Percentiles rank a stretch among this genome's conserved stretches.
Conservation (phyloP, 495 filamentous ascomycete species). For the Xylaria cubensis region DNA sequence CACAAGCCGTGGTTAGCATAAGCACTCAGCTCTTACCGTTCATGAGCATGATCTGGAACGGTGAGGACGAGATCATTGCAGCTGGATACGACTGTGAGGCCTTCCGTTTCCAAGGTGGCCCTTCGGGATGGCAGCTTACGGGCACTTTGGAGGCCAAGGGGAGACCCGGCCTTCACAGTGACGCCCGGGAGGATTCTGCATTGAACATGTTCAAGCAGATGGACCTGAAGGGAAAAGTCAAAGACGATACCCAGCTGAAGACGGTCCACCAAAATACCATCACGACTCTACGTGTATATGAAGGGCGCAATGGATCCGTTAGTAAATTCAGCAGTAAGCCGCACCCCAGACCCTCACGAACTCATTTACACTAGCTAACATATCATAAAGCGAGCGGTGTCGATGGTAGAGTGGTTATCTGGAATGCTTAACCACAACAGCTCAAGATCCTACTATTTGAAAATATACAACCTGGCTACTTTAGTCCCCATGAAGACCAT, state of each 20-base stretch:
- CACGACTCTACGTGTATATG: slow-evolving; percentile 77
- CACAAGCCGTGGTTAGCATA: slow-evolving; percentile 84
- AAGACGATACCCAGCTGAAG: slow-evolving; percentile 90
- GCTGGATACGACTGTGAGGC: slow-evolving; percentile 97
- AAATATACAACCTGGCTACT: background rate
- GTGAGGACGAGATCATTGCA: slow-evolving; percentile 91
- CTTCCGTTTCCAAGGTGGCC: slow-evolving; percentile 84
- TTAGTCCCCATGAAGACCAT: background rate
- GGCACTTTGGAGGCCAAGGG: slow-evolving; percentile 85
- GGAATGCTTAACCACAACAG: slow-evolving; percentile 37
- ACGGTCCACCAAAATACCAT: slow-evolving; percentile 98
- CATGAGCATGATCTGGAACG: slow-evolving; percentile 88
- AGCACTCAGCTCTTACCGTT: slow-evolving; percentile 90
- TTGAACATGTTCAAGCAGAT: slow-evolving; percentile 99
- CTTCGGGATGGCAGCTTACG: slow-evolving; percentile 82
- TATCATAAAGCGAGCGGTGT: slow-evolving; percentile 79
- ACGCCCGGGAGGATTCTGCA: slow-evolving; percentile 70
- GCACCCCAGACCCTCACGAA: slow-evolving; percentile 7
- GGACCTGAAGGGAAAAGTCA: slow-evolving; percentile 91
- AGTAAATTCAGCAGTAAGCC: slow-evolving; percentile 88
- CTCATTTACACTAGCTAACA: slow-evolving; percentile 46
- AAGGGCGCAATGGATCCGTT: slow-evolving; percentile 67
- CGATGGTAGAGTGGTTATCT: slow-evolving; percentile 93
- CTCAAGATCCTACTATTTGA: background rate
- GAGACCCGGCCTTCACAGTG: slow-evolving; percentile 58